Evolutionary conservation across 805 yeast species (phyloP).

Genomic region (Metschnikowia gelsemii): DNA sequence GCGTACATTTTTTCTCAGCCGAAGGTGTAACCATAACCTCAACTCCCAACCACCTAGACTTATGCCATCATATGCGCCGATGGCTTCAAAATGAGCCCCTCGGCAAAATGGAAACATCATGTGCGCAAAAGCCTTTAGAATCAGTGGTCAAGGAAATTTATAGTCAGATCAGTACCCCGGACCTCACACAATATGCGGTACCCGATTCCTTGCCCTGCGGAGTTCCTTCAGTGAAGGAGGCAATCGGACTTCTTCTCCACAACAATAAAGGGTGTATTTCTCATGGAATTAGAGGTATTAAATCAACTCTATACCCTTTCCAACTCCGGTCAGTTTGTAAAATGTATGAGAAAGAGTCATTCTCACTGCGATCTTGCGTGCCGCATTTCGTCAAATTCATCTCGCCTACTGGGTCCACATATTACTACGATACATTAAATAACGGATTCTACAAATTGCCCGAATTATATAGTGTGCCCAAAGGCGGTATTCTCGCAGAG

Average conservation of each 20-base stretch:
- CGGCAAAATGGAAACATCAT: not conserved
- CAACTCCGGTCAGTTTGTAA: conserved; percentile 60
- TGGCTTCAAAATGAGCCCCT: conserved; percentile 5
- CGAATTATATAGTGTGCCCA: conserved; percentile 45
- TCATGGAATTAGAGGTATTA: conserved; percentile 46
- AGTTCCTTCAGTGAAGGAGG: conserved; percentile 17
- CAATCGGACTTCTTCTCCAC: conserved; percentile 10
- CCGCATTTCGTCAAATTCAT: conserved; percentile 35
- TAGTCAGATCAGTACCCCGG: conserved; percentile 12
- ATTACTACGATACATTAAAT: conserved; percentile 38
- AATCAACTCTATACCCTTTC: conserved; percentile 52
- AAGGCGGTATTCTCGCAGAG: conserved; percentile 65
- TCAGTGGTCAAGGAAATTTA: conserved; percentile 19
- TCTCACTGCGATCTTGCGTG: conserved; percentile 28
- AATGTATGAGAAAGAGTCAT: conserved; percentile 56
- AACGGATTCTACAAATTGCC: conserved; percentile 37
- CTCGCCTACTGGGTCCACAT: conserved; percentile 21
- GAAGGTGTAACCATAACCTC: no score
- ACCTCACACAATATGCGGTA: conserved; percentile 1
- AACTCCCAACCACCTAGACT: no score
- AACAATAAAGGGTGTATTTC: not conserved
- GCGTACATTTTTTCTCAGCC: not conserved
- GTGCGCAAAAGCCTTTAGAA: conserved; percentile 20
- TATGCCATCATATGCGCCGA: conserved; percentile 12
- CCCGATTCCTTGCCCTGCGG: conserved; percentile 10